These are phyloP conservation scores for Penicillium rolfsii DNA, from an alignment of 2,329 filamentous ascomycete species.

Conservation along the genomic window DNA sequence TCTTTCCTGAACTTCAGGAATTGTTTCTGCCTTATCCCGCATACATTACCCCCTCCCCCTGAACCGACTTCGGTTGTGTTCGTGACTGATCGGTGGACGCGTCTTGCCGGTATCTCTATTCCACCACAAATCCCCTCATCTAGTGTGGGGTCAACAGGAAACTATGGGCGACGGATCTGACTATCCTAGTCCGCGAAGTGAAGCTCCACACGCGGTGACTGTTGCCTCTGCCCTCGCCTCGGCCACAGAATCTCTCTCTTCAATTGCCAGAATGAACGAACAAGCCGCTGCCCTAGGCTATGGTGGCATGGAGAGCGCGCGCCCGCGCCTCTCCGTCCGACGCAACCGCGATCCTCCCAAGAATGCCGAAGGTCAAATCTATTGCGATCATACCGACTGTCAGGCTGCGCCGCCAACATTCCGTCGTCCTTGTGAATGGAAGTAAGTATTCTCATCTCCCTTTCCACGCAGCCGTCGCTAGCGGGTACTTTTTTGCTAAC, in stretches of 20 bases:
- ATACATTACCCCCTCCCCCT: not conserved
- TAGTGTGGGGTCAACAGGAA: slow-evolving; percentile 39
- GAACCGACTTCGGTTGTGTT: slow-evolving; percentile 5
- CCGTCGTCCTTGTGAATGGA: slow-evolving; percentile 88
- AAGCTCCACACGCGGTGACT: slow-evolving; percentile 43
- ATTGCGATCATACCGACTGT: slow-evolving; percentile 74
- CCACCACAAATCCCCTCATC: slow-evolving; percentile 26
- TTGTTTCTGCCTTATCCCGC: not conserved
- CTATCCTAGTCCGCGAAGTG: slow-evolving; percentile 50
- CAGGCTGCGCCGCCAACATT: slow-evolving; percentile 68
- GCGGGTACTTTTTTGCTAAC: slow-evolving; percentile 25
- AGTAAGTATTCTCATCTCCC: slow-evolving; percentile 60
- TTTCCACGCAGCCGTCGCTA: slow-evolving; percentile 27
- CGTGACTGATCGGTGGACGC: slow-evolving; percentile 23
- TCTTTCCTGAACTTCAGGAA: not conserved
- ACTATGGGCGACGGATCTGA: slow-evolving; percentile 47
- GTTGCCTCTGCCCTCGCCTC: slow-evolving; percentile 40
- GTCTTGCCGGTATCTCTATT: slow-evolving; percentile 29
- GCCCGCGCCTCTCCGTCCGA: slow-evolving; percentile 48
- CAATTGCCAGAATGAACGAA: slow-evolving; percentile 43
- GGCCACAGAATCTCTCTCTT: slow-evolving; percentile 38
- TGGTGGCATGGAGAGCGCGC: slow-evolving; percentile 36
- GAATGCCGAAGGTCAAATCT: slow-evolving; percentile 74
- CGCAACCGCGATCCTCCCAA: slow-evolving; percentile 57
- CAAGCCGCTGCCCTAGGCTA: slow-evolving; percentile 34